Percentiles rank a stretch among this genome's conserved stretches.
These are phyloP conservation scores for Tuber borchii DNA, from an alignment of 495 filamentous ascomycete genomes.

Conservation along the genomic window DNA sequence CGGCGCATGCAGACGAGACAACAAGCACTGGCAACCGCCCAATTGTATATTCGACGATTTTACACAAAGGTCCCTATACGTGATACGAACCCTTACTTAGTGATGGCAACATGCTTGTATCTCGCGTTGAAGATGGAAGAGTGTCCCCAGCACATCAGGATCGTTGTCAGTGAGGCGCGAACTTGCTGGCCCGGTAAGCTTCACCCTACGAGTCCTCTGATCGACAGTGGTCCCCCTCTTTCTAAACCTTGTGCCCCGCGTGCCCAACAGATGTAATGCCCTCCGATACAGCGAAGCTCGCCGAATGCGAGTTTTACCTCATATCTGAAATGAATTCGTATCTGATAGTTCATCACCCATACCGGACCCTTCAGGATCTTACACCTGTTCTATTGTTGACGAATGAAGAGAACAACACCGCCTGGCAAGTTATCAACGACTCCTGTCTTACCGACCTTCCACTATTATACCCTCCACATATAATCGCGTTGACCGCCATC, in stretches of 20 bases:
- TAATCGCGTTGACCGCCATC: constrained; percentile 85
- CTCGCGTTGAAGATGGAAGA: constrained; percentile 98
- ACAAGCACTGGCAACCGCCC: constrained; percentile 89
- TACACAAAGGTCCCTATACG: constrained; percentile 87
- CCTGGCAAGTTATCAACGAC: constrained; percentile 89
- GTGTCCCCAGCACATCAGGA: constrained; percentile 88
- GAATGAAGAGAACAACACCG: constrained; percentile 69
- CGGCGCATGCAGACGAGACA: constrained; percentile 72
- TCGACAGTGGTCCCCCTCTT: constrained; percentile 30
- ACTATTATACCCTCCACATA: constrained; percentile 77
- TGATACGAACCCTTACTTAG: constrained; percentile 85
- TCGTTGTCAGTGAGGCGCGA: constrained; percentile 79
- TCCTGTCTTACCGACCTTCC: constrained; percentile 92
- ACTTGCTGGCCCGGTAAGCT: constrained; percentile 71
- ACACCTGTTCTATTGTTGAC: constrained; percentile 62
- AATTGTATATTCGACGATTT: constrained; percentile 88
- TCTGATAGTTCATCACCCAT: constrained; percentile 94
- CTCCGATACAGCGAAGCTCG: constrained; percentile 76
- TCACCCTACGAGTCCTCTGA: constrained; percentile 18
- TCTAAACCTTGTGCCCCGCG: constrained; percentile 21
- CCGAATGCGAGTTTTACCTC: constrained; percentile 92
- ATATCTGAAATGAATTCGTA: constrained; percentile 94
- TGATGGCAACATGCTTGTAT: constrained; percentile 86
- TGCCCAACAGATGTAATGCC: constrained; percentile 61
- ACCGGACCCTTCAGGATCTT: constrained; percentile 73